Conservation (phyloP, 768 basidiomycete genomes). For the Hemileccinum rubropunctum region DNA sequence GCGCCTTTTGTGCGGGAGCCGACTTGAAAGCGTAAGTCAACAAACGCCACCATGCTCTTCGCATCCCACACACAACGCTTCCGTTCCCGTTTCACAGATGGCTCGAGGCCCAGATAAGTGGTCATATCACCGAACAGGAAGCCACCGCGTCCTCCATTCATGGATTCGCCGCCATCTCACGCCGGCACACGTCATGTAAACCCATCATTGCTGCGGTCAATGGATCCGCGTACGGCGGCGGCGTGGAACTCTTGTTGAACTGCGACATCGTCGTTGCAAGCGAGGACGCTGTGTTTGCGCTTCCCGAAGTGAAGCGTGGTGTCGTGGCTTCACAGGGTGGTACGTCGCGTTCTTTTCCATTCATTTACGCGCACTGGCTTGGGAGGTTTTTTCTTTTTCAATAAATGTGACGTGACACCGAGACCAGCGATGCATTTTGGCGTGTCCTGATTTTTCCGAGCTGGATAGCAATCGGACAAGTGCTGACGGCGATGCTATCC, state of each 20-base stretch:
- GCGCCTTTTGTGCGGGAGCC: conserved; percentile 75
- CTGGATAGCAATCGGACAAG: no score
- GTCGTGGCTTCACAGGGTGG: conserved; percentile 74
- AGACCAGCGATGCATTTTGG: no score
- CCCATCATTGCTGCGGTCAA: conserved; percentile 81
- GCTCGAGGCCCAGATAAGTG: conserved; percentile 50
- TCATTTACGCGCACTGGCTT: no score
- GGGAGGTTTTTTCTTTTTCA: no score
- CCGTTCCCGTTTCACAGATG: conserved; percentile 44
- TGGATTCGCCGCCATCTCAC: conserved; percentile 75
- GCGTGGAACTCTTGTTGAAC: conserved; percentile 66
- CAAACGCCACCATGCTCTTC: neutral
- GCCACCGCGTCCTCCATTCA: conserved; percentile 37
- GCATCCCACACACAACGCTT: no score
- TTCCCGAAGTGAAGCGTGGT: conserved; percentile 78
- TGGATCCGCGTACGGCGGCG: conserved; percentile 70
- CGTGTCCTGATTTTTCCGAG: no score
- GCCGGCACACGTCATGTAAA: conserved; percentile 58
- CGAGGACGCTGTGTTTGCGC: conserved; percentile 63
- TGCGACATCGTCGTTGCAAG: conserved; percentile 75
- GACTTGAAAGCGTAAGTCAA: conserved; percentile 67
- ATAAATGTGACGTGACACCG: no score
- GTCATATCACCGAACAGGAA: conserved; percentile 44
- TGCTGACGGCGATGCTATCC: neutral
- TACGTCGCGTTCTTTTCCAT: conserved; percentile 26